These are phyloP conservation scores for Globisporangium alternatum DNA, from an alignment of 352 stramenopile genomes.

Conservation along the genomic window DNA sequence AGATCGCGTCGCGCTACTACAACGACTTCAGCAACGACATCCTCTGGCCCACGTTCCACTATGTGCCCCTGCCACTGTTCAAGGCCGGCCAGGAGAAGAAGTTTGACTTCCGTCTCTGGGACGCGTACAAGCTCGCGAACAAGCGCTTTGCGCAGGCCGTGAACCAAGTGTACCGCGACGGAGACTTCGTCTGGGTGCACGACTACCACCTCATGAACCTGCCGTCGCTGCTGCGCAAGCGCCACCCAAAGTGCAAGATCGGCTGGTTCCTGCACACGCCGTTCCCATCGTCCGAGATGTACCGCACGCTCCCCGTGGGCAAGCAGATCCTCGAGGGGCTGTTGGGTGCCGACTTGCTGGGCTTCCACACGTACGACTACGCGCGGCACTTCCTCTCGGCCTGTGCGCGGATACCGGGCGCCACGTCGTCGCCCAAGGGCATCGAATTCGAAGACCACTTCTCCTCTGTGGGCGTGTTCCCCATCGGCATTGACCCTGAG, in stretches of 20 bases:
- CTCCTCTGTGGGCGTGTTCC: too few relatives aligned
- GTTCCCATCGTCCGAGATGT: too few relatives aligned
- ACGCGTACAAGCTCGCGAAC: conserved; percentile 88
- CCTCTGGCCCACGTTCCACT: conserved; percentile 91
- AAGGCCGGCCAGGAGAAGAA: conserved; percentile 87
- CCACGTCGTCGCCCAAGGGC: too few relatives aligned
- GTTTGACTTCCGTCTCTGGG: conserved; percentile 87
- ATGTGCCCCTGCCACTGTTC: conserved; percentile 86
- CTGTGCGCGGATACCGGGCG: too few relatives aligned
- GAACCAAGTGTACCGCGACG: conserved; percentile 83
- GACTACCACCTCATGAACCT: conserved; percentile 91
- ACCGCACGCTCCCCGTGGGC: too few relatives aligned
- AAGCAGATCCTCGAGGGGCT: too few relatives aligned
- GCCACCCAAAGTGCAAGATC: too few relatives aligned
- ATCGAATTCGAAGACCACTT: too few relatives aligned
- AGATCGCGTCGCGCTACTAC: conserved; percentile 88
- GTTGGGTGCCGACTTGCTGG: too few relatives aligned
- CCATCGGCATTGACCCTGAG: too few relatives aligned
- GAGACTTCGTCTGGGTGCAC: conserved; percentile 88
- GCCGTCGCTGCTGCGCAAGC: conserved; percentile 73
- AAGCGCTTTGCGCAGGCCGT: conserved; percentile 83
- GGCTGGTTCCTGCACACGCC: too few relatives aligned
- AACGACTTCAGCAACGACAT: conserved; percentile 93
- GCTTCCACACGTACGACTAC: too few relatives aligned
- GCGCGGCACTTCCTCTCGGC: conserved; percentile 84